phyloP scores from a whole-genome alignment of 2,329 filamentous ascomycete species.

The Xylaria sp. region DNA sequence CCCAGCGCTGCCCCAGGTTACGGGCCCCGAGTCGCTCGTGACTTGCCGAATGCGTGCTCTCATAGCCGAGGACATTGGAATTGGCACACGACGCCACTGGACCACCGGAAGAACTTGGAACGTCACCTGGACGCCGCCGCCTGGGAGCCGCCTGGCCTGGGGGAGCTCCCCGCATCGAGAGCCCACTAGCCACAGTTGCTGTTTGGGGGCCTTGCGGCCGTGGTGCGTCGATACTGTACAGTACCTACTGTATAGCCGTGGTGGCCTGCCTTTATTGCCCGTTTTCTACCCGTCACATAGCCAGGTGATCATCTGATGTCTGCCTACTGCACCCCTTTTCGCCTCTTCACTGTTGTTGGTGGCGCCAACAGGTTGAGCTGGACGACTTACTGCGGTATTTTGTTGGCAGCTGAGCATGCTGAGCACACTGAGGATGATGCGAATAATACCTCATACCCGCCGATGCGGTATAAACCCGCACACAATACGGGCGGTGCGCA shows the following conservation, averaged over 20 bases:
- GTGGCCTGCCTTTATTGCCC: too few species aligned
- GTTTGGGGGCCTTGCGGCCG: background rate
- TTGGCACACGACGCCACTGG: conserved; percentile 19
- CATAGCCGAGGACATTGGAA: conserved; percentile 29
- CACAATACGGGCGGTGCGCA: background rate
- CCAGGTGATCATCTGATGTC: conserved; percentile 15
- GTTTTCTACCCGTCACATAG: too few species aligned
- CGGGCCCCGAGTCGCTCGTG: conserved; percentile 3
- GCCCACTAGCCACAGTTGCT: background rate
- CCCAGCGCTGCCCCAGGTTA: background rate
- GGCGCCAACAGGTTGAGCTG: background rate
- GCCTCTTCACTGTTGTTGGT: background rate
- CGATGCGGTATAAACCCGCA: conserved; percentile 3
- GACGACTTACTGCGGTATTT: conserved; percentile 15
- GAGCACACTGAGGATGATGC: too few species aligned
- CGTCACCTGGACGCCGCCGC: background rate
- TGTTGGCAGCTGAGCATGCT: background rate
- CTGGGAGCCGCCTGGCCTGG: background rate
- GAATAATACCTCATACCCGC: conserved; percentile 21
- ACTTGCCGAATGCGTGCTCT: conserved; percentile 31
- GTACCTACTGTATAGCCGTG: background rate
- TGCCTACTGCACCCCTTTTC: background rate
- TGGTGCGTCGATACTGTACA: background rate
- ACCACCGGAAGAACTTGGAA: conserved; percentile 24
- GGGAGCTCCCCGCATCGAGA: conserved; percentile 3